Conservation (phyloP, 2,329 filamentous ascomycete species). For the Colletotrichum sp. region DNA sequence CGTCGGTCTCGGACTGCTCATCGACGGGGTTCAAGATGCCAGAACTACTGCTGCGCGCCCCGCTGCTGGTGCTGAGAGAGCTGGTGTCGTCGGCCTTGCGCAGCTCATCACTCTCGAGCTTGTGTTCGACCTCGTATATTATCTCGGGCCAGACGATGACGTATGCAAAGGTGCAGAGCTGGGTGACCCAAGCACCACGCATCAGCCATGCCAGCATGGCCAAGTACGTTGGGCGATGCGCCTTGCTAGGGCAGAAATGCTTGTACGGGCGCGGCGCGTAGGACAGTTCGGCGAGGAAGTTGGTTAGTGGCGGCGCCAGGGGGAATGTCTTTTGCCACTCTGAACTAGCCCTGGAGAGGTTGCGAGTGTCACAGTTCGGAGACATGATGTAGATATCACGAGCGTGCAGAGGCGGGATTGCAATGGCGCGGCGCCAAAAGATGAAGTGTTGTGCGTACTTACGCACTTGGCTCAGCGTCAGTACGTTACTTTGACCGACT, state of each 20-base stretch:
- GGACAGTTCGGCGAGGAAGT: conserved; percentile 86
- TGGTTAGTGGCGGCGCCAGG: conserved; percentile 79
- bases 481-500: conserved; percentile 71
- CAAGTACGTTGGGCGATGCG: conserved; percentile 86
- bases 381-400: conserved; percentile 91
- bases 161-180: conserved; percentile 90
- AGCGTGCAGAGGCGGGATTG: conserved; percentile 88
- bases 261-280: conserved; percentile 83
- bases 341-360: conserved; percentile 70
- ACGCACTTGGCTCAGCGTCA: conserved; percentile 81
- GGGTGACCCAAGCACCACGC: conserved; percentile 90
- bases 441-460: conserved; percentile 92
- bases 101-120: conserved; percentile 70
- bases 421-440: conserved; percentile 92
- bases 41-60: background rate
- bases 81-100: conserved; percentile 31
- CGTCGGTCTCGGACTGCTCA: conserved; percentile 27
- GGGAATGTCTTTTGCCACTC: conserved; percentile 83
- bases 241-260: conserved; percentile 82
- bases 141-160: conserved; percentile 84
- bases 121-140: conserved; percentile 78
- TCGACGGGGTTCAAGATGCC: conserved; percentile 26
- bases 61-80: conserved; percentile 8
- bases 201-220: conserved; percentile 93
- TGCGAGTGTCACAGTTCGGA: conserved; percentile 81